Conservation (phyloP, 2,329 filamentous ascomycete genomes). For the Drechslerella coelobrocha region DNA sequence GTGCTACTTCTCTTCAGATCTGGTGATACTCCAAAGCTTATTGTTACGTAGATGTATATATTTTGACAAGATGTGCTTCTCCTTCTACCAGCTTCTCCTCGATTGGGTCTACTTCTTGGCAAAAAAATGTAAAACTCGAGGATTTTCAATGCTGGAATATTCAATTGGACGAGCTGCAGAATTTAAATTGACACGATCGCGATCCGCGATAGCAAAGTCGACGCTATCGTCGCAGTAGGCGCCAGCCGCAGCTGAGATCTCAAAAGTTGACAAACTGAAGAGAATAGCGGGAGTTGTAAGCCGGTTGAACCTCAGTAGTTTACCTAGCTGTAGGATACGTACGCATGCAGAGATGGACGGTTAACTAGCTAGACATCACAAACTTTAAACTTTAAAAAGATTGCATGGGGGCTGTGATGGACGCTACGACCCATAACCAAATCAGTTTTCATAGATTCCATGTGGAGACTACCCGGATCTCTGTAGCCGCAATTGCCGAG, state of each 20-base stretch:
- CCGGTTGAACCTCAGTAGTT: too few relatives aligned
- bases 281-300: too few relatives aligned
- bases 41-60: neutral
- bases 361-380: too few relatives aligned
- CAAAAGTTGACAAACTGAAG: conserved; percentile 1
- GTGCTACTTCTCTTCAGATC: neutral
- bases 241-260: conserved; percentile 10
- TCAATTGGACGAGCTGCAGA: conserved; percentile 1
- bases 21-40: neutral
- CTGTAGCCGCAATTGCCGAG: conserved; percentile 34
- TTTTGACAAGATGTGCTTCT: neutral
- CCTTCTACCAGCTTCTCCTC: conserved; percentile 7
- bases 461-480: too few relatives aligned
- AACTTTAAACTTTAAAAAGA: too few relatives aligned
- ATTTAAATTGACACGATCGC: conserved; percentile 20
- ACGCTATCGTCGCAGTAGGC: neutral
- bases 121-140: neutral
- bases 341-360: too few relatives aligned
- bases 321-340: too few relatives aligned
- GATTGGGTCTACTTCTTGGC: conserved; percentile 7
- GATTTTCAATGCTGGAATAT: conserved; percentile 6
- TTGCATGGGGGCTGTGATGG: too few relatives aligned
- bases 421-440: too few relatives aligned
- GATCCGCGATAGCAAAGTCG: conserved; percentile 19
- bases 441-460: too few relatives aligned